A percentile compares a stretch with the other conserved stretches of the same genome.
Evolutionary conservation across 2,329 filamentous ascomycete species (phyloP).

Genomic region (Aspergillus aculeatus): DNA sequence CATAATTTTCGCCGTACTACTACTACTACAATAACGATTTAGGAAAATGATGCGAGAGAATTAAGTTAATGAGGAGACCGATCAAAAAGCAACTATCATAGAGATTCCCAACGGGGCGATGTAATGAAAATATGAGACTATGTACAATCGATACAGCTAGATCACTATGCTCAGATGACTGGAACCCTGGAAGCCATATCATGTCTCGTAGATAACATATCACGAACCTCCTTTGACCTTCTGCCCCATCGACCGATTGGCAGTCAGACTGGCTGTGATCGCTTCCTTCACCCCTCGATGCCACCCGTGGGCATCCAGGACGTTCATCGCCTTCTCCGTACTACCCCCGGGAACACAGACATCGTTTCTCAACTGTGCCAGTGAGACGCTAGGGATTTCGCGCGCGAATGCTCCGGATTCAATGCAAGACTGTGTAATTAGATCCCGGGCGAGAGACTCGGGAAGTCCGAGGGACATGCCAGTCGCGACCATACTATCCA

Average conservation of each 20-base stretch:
- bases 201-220: too few relatives aligned
- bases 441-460: background rate
- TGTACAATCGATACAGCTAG: too few relatives aligned
- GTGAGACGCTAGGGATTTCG: background rate
- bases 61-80: too few relatives aligned
- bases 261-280: background rate
- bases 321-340: constrained; percentile 6
- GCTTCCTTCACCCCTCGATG: background rate
- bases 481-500: constrained; percentile 2
- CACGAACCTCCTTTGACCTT: background rate
- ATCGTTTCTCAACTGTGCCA: background rate
- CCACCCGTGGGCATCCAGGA: background rate
- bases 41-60: too few relatives aligned
- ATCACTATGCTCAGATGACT: too few relatives aligned
- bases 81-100: too few relatives aligned
- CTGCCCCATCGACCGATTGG: background rate
- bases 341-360: constrained; percentile 3
- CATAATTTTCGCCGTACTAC: too few relatives aligned
- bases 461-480: background rate
- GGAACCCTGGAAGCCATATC: too few relatives aligned
- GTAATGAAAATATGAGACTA: too few relatives aligned
- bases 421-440: background rate
- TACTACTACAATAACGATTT: too few relatives aligned
- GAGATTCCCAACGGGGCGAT: too few relatives aligned
- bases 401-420: background rate